A percentile compares a stretch with the other conserved stretches of the same genome.
Evolutionary conservation across 2,329 filamentous ascomycete species (phyloP).

Genomic region (Macrophomina tecta): DNA sequence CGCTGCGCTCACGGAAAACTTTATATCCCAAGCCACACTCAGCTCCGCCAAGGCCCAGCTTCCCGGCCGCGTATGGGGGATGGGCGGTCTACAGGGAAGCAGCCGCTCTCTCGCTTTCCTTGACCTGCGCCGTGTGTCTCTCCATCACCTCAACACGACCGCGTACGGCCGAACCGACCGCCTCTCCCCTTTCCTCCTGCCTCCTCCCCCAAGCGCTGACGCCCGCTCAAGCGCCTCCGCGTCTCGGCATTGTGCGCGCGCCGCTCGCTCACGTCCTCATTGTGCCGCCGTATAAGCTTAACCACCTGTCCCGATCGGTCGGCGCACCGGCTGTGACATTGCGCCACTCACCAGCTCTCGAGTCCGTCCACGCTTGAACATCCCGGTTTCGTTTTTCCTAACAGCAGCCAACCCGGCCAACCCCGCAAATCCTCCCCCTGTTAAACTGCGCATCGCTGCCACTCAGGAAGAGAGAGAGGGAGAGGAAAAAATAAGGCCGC

Average conservation of each 20-base stretch:
- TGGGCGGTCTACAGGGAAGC: constrained; percentile 14
- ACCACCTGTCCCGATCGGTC: constrained; percentile 19
- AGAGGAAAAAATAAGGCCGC: neutral
- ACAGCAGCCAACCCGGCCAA: neutral
- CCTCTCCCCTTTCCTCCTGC: neutral
- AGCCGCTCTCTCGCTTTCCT: neutral
- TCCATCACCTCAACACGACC: neutral
- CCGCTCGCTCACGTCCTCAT: neutral
- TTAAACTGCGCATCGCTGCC: constrained; percentile 1
- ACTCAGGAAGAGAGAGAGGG: neutral
- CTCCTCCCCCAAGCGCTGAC: neutral
- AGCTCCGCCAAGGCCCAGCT: constrained; percentile 8
- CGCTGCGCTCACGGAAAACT: constrained; percentile 1
- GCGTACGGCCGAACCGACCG: neutral
- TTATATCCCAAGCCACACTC: constrained; percentile 23
- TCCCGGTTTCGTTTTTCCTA: neutral
- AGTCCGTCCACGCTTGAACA: neutral
- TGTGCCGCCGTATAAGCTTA: constrained; percentile 16
- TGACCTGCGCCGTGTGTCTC: constrained; percentile 1
- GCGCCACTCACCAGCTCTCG: constrained; percentile 1
- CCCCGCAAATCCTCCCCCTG: neutral
- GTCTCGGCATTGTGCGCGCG: neutral
- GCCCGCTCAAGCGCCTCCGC: neutral
- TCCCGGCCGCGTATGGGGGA: constrained; percentile 21
- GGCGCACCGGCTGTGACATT: constrained; percentile 7